Percentiles rank a stretch among this genome's conserved stretches.
These are phyloP conservation scores for Stentor roeselii DNA, from an alignment of 73 alveolate species.

Conservation along the genomic window DNA sequence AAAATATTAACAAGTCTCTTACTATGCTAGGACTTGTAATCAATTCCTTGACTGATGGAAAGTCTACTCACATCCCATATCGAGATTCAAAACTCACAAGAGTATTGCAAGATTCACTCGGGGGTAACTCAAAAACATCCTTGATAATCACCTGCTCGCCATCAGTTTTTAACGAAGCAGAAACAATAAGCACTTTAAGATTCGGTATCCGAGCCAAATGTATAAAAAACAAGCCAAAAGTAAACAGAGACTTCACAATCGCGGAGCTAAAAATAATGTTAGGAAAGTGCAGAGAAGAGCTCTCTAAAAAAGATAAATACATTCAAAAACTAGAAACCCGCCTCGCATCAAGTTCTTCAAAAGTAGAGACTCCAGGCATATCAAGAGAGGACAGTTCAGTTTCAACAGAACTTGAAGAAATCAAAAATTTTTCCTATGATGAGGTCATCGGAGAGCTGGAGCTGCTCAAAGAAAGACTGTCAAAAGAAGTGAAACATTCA, in stretches of 20 bases:
- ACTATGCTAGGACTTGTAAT: too few species aligned
- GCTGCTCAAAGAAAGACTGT: background rate
- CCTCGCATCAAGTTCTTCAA: too few species aligned
- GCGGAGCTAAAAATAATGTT: background rate
- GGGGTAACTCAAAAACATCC: slow-evolving; percentile 97
- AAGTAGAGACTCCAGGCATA: slow-evolving; percentile 70
- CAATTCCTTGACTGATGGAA: too few species aligned
- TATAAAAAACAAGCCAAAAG: slow-evolving; percentile 91
- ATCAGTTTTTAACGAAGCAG: slow-evolving; percentile 94
- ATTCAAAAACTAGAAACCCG: slow-evolving; percentile 76
- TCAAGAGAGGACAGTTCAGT: slow-evolving; percentile 74
- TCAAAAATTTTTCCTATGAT: too few species aligned
- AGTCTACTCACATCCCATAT: too few species aligned
- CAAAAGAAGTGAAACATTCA: slow-evolving; percentile 34
- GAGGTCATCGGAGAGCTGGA: background rate
- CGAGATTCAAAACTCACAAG: slow-evolving; percentile 95
- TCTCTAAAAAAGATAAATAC: background rate
- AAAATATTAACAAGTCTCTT: too few species aligned
- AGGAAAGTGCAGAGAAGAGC: background rate
- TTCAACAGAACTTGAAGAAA: too few species aligned
- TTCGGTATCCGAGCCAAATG: slow-evolving; percentile 97
- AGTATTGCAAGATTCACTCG: slow-evolving; percentile 93
- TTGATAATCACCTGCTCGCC: slow-evolving; percentile 96
- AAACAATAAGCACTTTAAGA: slow-evolving; percentile 90
- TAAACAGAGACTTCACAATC: slow-evolving; percentile 47